Conservation (phyloP, 768 basidiomycete species). For the Tephrocybe sp. region DNA sequence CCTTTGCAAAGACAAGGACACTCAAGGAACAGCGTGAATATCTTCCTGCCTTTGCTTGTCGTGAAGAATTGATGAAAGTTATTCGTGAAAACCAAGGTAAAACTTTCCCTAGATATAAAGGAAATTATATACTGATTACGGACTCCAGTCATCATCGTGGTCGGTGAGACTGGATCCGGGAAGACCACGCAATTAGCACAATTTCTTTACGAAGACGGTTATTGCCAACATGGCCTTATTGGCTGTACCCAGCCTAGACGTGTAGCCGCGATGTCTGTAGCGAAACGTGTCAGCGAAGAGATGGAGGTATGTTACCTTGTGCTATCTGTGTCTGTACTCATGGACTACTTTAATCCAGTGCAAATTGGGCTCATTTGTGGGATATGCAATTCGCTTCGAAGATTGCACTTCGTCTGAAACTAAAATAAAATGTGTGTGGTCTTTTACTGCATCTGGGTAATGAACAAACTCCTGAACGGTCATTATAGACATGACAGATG, state of each 20-base stretch:
- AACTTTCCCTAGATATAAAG: slow-evolving; percentile 6
- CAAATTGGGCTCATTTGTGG: slow-evolving; percentile 87
- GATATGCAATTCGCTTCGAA: slow-evolving; percentile 98
- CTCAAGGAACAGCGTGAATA: slow-evolving; percentile 96
- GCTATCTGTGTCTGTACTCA: neutral
- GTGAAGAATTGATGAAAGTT: slow-evolving; percentile 85
- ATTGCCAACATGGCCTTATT: slow-evolving; percentile 83
- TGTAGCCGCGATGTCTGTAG: slow-evolving; percentile 99
- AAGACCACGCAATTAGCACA: slow-evolving; percentile 97
- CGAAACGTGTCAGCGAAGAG: slow-evolving; percentile 99
- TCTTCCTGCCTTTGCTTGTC: slow-evolving; percentile 94
- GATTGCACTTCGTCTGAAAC: slow-evolving; percentile 94
- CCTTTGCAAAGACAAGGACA: slow-evolving; percentile 78
- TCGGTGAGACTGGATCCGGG: slow-evolving; percentile 99
- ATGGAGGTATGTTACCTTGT: slow-evolving; percentile 71
- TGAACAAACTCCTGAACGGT: neutral
- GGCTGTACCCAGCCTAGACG: slow-evolving; percentile 98
- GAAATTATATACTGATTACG: slow-evolving; percentile 6
- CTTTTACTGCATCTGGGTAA: neutral
- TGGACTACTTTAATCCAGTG: slow-evolving; percentile 41
- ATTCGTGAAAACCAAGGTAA: slow-evolving; percentile 94
- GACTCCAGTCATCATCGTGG: slow-evolving; percentile 78
- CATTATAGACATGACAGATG: slow-evolving; percentile 91
- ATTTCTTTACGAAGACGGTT: slow-evolving; percentile 97
- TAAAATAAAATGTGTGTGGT: slow-evolving; percentile 87